Evolutionary conservation across 1,284 basidiomycete species (phyloP).

Genomic region (Puccinia horiana): DNA sequence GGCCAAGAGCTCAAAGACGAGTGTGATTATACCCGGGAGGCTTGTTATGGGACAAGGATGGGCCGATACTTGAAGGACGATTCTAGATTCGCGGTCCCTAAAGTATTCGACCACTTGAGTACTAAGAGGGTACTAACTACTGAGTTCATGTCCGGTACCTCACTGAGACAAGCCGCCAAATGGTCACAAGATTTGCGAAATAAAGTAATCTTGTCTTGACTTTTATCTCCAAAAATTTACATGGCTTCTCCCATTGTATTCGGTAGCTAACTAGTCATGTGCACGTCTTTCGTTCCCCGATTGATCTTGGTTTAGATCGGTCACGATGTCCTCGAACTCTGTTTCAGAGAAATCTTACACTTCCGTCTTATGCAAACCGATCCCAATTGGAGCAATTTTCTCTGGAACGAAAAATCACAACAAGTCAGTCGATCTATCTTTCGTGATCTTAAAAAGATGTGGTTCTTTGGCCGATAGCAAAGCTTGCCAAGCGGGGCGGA

Average conservation of each 20-base stretch:
- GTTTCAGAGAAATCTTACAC: constrained; percentile 83
- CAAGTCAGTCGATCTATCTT: constrained; percentile 54
- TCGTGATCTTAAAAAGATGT: neutral
- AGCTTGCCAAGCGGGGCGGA: too few relatives aligned
- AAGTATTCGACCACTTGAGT: constrained; percentile 74
- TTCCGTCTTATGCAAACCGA: constrained; percentile 97
- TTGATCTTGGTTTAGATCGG: constrained; percentile 69
- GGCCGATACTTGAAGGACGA: constrained; percentile 66
- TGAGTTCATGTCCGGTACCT: constrained; percentile 78
- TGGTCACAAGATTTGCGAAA: constrained; percentile 68
- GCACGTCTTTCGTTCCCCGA: neutral
- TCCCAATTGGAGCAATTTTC: constrained; percentile 97
- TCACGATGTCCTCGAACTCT: constrained; percentile 76
- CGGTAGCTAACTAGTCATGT: neutral
- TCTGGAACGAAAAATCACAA: constrained; percentile 72
- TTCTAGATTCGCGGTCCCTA: constrained; percentile 76
- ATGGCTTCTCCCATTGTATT: neutral
- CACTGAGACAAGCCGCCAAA: constrained; percentile 64
- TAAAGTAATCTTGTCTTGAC: constrained; percentile 63
- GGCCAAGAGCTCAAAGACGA: constrained; percentile 89
- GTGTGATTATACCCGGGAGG: constrained; percentile 90
- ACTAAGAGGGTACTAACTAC: constrained; percentile 84
- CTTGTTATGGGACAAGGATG: constrained; percentile 71
- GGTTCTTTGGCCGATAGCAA: neutral
- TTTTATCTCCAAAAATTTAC: neutral